These are phyloP conservation scores for Nemania bipapillata DNA, from an alignment of 2,329 filamentous ascomycete species.

Conservation along the genomic window DNA sequence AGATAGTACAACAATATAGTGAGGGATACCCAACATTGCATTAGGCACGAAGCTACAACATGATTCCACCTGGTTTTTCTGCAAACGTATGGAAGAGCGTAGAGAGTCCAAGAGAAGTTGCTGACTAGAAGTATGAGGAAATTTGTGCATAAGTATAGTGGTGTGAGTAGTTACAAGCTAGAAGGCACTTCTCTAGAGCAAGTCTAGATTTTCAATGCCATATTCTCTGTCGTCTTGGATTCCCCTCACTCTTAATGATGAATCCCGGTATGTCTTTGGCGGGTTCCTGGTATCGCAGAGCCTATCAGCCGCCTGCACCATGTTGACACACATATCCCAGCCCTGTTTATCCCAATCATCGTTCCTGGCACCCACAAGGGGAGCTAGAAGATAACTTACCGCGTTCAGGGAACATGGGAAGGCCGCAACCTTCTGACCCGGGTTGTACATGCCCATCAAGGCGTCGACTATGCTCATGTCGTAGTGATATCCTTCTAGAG, in stretches of 20 bases:
- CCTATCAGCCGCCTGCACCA: conserved; percentile 34
- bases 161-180: no score
- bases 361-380: conserved; percentile 28
- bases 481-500: conserved; percentile 35
- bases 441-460: conserved; percentile 25
- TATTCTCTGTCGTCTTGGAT: no score
- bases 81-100: no score
- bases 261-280: conserved; percentile 20
- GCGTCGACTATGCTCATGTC: conserved; percentile 27
- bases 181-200: no score
- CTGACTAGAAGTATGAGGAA: no score
- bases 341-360: conserved; percentile 37
- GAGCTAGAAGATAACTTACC: conserved; percentile 20
- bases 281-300: conserved; percentile 29
- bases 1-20: no score
- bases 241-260: conserved; percentile 7
- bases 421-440: conserved; percentile 35
- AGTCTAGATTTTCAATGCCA: no score
- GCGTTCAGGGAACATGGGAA: conserved; percentile 28
- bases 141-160: no score
- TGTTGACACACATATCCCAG: conserved; percentile 25
- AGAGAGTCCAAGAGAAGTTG: no score
- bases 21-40: no score
- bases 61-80: no score
- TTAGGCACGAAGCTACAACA: no score